Conservation (phyloP, 176 grass and related monocot species). For the Oryza glumipatula region DNA sequence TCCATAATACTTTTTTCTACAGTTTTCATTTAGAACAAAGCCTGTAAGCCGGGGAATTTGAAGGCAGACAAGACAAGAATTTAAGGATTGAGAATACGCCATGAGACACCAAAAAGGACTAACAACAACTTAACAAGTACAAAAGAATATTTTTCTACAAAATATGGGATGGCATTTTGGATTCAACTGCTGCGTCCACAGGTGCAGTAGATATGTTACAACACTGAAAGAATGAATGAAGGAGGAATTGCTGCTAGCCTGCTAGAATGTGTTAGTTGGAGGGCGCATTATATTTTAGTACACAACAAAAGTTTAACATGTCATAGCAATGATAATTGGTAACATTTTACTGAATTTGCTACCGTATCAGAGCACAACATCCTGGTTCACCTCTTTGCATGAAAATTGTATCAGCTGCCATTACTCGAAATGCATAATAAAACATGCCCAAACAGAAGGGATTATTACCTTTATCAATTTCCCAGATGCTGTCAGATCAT, state of each 20-base stretch:
- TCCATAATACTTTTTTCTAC: background rate
- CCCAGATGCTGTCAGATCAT: conserved; percentile 58
- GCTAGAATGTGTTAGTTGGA: background rate
- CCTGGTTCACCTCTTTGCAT: conserved; percentile 21
- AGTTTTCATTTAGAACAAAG: background rate
- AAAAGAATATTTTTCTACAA: background rate
- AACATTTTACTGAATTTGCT: background rate
- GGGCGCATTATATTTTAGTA: conserved; percentile 1
- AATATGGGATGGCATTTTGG: background rate
- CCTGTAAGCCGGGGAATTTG: background rate
- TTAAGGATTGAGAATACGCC: background rate
- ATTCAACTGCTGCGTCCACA: background rate
- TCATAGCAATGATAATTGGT: background rate
- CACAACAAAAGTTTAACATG: background rate
- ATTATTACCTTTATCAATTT: conserved; percentile 78
- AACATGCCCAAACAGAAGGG: background rate
- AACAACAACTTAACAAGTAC: background rate
- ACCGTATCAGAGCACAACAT: background rate
- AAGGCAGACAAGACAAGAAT: background rate
- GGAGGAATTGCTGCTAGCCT: conserved; percentile 13
- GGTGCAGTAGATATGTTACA: background rate
- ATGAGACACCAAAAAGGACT: conserved; percentile 8
- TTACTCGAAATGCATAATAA: conserved; percentile 27
- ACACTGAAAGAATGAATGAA: background rate
- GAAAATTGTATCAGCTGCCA: background rate